Evolutionary conservation across 257 asterid species (phyloP), one percentile per base, ranked within the genome.

Genomic region (Nicotiana undulata): DNA sequence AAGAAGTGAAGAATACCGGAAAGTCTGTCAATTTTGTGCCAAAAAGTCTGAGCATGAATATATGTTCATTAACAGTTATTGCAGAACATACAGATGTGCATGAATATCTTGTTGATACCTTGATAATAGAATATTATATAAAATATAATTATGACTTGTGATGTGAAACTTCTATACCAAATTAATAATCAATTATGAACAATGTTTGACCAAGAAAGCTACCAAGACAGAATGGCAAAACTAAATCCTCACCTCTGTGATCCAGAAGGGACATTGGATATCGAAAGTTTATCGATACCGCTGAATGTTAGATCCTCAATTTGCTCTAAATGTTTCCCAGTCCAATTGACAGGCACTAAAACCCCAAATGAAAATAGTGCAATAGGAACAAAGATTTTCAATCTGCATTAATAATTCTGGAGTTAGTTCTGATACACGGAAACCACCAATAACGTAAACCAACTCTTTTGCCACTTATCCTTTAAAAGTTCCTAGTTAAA

Each of bases 271-370:
- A 96, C 89, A 82, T 94, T 96, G 75, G 97, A 94, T 86, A 92
- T 94, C 3, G 97, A 96, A 22, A 94, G 97, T 90, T 88, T 96
- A 88, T 96, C 99, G 26, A 96, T 89, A 80, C 89, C 63, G 81
- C 92, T 92, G 86, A 75, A 96, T 6, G 97, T 91, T 59, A 96
- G 28, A 85, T 90, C 92, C 81, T 92, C 86, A 60, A 86, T 85
- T 56, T 65, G 77, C 49, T 84, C 87, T 63, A 96, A 82, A 11
- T 94, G 83, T 44, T 66, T 63, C 74, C 98, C 98, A 12, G 97
- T 91, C 91, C 90, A 96, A 81, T 96, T 96, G 82, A 96, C 93
- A 51, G 99, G 99, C 82, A 91, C 89, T 86, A 96, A 84, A 22
- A 90, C 87, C 40, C 86, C 89, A 89, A 94, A 91, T 85, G 93